Base-by-base conservation (phyloP, 139 green algal species). In the Bryopsis sp. region DNA sequence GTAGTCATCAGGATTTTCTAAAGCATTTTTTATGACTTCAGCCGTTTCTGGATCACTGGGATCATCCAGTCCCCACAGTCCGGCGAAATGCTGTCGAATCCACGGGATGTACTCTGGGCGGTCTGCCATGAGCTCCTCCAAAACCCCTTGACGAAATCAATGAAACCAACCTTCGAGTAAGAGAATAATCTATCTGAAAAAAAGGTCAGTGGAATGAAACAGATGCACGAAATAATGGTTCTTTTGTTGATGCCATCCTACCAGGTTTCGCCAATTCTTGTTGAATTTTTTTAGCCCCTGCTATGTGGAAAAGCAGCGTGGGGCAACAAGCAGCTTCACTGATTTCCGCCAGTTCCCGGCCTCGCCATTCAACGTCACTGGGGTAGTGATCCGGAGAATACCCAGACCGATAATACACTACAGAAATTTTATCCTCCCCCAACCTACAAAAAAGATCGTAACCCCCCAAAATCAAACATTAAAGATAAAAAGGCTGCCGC, bases 281-380 rank as follows among this genome's bases (percentile, higher is more conserved):
- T 86, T 99, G 93, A 11, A 97, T 78, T 77, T 96, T 97, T 79
- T 99, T 97, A 24, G 87, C 78, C 19, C 92, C 92, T 70, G 87
- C 86, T 43, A 99, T 86, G 77, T 99, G 94, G 73, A 92, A 92
- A 2, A 83, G 82, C 26, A 94, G 80, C 0, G 74, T 89, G 26
- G 93, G 94, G 72, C 91, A 97, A 78, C 91, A 90, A 58, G 84
- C 85, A 22, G 92, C 89, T 57, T 73, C 73, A 64, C 70, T 85
- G 22, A 46, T 35, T 81, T 99, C 93, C 39, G 98, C 72, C 48
- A 91, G 63, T 24, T 73, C 36, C 2, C 93, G 80, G 2, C 77
- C 92, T 2, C 72, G 47, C 92, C 92, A 97, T 79, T 97, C 85
- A 0, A 57, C 66, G 0, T 89, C 78, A 1, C 54, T 78, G 0